These are phyloP conservation scores for Saccharomycopsis olivae DNA, from an alignment of 805 yeast species.

Conservation along the genomic window DNA sequence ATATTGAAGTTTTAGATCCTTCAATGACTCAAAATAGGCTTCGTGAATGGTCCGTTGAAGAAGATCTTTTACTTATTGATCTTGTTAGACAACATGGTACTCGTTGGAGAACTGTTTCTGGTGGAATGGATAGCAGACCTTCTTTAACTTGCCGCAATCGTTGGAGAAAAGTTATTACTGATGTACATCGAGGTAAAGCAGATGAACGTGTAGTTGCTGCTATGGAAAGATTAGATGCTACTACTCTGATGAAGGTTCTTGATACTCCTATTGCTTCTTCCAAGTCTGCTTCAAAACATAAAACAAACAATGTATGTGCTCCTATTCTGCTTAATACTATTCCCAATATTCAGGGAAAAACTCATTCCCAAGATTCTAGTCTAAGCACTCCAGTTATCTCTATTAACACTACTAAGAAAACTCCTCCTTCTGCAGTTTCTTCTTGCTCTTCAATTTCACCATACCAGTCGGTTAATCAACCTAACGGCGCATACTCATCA, in stretches of 20 bases:
- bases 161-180: conserved; percentile 80
- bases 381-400: not conserved
- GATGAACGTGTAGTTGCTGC: conserved; percentile 42
- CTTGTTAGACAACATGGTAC: conserved; percentile 69
- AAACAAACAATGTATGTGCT: not conserved
- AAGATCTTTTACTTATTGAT: conserved; percentile 60
- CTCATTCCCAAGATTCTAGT: not conserved
- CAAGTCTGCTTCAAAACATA: not conserved
- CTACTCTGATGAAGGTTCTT: not conserved
- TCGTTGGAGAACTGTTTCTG: conserved; percentile 76
- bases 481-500: not conserved
- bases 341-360: not conserved
- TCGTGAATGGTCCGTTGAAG: conserved; percentile 69
- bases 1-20: conserved; percentile 82
- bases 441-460: not conserved
- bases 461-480: not conserved
- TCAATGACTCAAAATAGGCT: conserved; percentile 58
- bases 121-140: conserved; percentile 67
- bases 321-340: not conserved
- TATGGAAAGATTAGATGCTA: conserved; percentile 32
- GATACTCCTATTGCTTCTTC: conserved; percentile 1
- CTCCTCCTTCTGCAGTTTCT: not conserved
- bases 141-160: conserved; percentile 84
- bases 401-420: not conserved
- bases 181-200: conserved; percentile 61